Percentiles rank a stretch among this genome's conserved stretches.
Evolutionary conservation across 2,329 filamentous ascomycete genomes (phyloP).

Genomic region (Cryphonectria nitschkei): DNA sequence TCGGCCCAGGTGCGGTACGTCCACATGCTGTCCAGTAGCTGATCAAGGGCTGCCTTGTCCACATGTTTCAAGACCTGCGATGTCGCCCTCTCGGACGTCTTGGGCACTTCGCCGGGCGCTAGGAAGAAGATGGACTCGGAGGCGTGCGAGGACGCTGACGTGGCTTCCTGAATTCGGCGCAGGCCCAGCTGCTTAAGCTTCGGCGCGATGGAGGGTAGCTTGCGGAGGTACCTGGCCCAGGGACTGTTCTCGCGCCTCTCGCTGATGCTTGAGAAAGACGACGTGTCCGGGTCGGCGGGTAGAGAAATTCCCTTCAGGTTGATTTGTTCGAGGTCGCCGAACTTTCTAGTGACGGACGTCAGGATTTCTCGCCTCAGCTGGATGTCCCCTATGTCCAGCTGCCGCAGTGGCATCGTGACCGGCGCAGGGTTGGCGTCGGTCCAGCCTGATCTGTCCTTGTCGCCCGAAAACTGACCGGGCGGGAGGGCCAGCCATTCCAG

Average conservation of each 20-base stretch:
- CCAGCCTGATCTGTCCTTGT: neutral
- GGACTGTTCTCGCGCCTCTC: neutral
- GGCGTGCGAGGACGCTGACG: neutral
- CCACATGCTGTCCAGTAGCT: neutral
- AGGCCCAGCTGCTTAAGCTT: conserved; percentile 12
- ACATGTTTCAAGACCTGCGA: neutral
- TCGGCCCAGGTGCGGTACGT: neutral
- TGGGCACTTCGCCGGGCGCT: neutral
- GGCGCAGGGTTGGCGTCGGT: conserved; percentile 19
- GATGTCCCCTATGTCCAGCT: conserved; percentile 17
- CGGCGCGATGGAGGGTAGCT: neutral
- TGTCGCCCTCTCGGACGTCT: neutral
- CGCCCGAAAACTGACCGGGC: conserved; percentile 12
- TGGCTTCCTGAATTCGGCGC: neutral
- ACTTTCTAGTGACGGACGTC: conserved; percentile 13
- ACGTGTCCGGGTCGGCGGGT: neutral
- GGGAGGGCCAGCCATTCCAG: conserved; percentile 44
- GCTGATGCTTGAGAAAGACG: neutral
- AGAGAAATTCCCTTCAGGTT: conserved; percentile 4
- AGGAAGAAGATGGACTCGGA: neutral
- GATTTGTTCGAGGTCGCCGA: conserved; percentile 5
- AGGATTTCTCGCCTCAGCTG: neutral
- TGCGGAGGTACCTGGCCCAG: conserved; percentile 21
- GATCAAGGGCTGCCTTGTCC: conserved; percentile 7
- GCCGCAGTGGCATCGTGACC: conserved; percentile 15